Percentiles rank a stretch among this genome's conserved stretches.
Evolutionary conservation across 1,284 basidiomycete species (phyloP).

Genomic region (Apiotrichum gracile): DNA sequence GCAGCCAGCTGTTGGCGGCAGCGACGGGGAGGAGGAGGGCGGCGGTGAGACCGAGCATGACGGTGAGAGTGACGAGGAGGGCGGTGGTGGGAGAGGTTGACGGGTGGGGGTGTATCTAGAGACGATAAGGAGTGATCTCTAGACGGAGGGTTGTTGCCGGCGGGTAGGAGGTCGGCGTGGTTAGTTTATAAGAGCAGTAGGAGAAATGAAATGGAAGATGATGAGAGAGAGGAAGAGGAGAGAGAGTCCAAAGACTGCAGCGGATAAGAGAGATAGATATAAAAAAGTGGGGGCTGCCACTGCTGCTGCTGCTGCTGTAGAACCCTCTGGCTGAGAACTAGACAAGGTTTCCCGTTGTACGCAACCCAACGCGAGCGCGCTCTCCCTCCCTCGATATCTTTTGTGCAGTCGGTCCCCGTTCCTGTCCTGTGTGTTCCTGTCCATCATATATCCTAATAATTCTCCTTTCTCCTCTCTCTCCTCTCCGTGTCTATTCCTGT

Average conservation of each 20-base stretch:
- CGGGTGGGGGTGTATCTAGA: background rate
- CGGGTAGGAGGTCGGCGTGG: background rate
- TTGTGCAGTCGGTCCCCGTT: too few relatives aligned
- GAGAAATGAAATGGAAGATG: background rate
- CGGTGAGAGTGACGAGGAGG: background rate
- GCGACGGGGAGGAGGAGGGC: conserved; percentile 2
- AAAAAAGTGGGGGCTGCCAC: too few relatives aligned
- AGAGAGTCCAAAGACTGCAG: background rate
- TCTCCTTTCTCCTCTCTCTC: too few relatives aligned
- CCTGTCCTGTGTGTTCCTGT: too few relatives aligned
- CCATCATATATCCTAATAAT: too few relatives aligned
- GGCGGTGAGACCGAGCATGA: conserved; percentile 10
- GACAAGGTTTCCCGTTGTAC: too few relatives aligned
- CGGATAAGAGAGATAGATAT: background rate
- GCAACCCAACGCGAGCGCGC: too few relatives aligned
- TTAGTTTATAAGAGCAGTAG: background rate
- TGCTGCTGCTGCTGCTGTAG: too few relatives aligned
- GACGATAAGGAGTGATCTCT: background rate
- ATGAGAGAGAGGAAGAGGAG: background rate
- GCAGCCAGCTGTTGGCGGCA: conserved; percentile 7
- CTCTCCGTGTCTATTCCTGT: too few relatives aligned
- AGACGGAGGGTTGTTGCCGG: background rate
- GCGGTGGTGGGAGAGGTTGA: background rate
- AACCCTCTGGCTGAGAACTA: too few relatives aligned
- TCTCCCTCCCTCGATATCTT: too few relatives aligned